Evolutionary conservation across 345 rosid species (phyloP).

Genomic region (Theobroma cacao): DNA sequence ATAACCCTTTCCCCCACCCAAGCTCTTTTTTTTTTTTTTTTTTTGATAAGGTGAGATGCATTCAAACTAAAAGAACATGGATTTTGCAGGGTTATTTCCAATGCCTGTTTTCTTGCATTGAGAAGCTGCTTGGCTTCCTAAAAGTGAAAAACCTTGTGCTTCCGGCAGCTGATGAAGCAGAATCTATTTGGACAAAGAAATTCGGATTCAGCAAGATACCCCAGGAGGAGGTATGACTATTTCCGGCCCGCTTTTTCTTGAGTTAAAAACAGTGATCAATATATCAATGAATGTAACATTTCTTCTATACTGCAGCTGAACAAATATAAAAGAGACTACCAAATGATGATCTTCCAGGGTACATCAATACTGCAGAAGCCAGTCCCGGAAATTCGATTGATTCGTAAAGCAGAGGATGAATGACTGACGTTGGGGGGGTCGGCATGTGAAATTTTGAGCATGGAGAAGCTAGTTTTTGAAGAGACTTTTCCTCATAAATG

Average conservation of each 20-base stretch:
- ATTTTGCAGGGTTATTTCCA: slow-evolving; percentile 82
- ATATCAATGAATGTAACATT: neutral
- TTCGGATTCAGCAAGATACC: slow-evolving; percentile 68
- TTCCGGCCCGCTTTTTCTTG: neutral
- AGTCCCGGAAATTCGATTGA: slow-evolving; percentile 42
- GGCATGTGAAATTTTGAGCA: slow-evolving; percentile 10
- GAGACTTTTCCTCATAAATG: slow-evolving; percentile 16
- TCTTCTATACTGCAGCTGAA: slow-evolving; percentile 30
- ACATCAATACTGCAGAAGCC: slow-evolving; percentile 75
- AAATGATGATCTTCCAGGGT: slow-evolving; percentile 78
- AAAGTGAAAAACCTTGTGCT: slow-evolving; percentile 67
- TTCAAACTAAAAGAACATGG: neutral
- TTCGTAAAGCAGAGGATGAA: slow-evolving; percentile 26
- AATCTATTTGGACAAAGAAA: slow-evolving; percentile 84
- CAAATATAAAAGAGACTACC: slow-evolving; percentile 53
- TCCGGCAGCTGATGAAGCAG: slow-evolving; percentile 90
- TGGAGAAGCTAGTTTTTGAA: slow-evolving; percentile 8
- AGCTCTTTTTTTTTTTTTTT: neutral
- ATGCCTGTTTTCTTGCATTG: slow-evolving; percentile 66
- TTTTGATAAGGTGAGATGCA: neutral
- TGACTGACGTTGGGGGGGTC: neutral
- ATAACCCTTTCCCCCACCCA: neutral
- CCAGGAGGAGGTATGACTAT: slow-evolving; percentile 52
- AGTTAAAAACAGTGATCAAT: neutral
- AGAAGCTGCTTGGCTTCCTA: slow-evolving; percentile 65